Evolutionary conservation across 2,329 filamentous ascomycete species (phyloP), one percentile per base, ranked within the genome.

Genomic region (Zasmidium citrigriseum): DNA sequence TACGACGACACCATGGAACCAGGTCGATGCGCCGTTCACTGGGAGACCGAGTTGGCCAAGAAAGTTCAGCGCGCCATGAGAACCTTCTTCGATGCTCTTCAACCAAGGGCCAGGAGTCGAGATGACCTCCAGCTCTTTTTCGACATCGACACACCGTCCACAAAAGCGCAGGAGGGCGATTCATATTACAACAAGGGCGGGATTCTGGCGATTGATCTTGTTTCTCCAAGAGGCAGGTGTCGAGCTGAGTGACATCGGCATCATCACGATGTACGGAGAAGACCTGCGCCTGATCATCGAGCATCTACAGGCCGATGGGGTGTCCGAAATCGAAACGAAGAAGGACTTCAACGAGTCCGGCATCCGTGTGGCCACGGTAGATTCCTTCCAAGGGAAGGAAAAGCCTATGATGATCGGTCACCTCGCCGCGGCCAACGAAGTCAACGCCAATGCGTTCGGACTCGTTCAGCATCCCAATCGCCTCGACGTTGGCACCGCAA

Each of bases 321-420:
- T 46, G 7, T 7, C 7, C 44, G 44, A 18, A 5, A 9, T 46
- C 16, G 16, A 14, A n/a, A 46, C 46, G 14, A 18, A 46, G 1
- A 29, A 53, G 44, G 55, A 21, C n/a, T 21, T 21, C 49, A 20
- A 48, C 2, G 20, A 52, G 23, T 18, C 23, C 9, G 20, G 41
- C 41, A n/a, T 21, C n/a, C 41, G 41, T 46, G 41, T 25, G 10
- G 20, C 49, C n/a, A 60, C 57, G 1, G 57, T 62, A 1, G 60
- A 57, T 22, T 46, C 44, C 1, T 62, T 60, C 38, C 49, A 60
- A 47, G 57, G 60, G 3, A 23, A 46, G 2, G 24, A 62, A 41
- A 52, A 55, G 25, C 23, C 3, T n/a, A 55, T 62, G 46, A 58
- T 62, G 18, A 44, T 62, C 25, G 27, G 54, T 1, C 60, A 57